Evolutionary conservation across 2,329 filamentous ascomycete genomes (phyloP).

Genomic region (Zelopaecilomyces penicillatus): DNA sequence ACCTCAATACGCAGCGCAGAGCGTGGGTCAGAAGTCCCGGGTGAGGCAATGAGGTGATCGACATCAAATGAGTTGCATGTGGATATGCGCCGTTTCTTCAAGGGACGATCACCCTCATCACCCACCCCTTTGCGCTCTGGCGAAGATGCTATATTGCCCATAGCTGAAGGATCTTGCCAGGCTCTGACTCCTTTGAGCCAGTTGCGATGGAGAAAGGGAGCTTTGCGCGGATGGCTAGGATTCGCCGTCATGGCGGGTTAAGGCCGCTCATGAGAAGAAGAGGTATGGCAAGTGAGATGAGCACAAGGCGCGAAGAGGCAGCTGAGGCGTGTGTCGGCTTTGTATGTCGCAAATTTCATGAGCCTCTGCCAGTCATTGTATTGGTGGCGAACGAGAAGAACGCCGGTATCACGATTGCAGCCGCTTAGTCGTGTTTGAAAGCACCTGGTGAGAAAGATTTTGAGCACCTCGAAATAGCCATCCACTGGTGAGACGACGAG

Average conservation of each 20-base stretch:
- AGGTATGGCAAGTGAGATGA: constrained; percentile 9
- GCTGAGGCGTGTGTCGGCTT: too few species aligned
- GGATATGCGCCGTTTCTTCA: constrained; percentile 43
- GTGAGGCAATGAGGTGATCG: constrained; percentile 25
- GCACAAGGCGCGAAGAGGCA: background rate
- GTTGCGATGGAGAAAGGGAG: constrained; percentile 48
- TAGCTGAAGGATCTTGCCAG: constrained; percentile 29
- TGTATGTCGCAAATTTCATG: background rate
- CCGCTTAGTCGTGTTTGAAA: background rate
- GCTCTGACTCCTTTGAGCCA: constrained; percentile 41
- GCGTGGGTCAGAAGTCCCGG: constrained; percentile 22
- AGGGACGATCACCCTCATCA: constrained; percentile 29
- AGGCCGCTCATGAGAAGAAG: constrained; percentile 15
- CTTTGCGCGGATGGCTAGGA: constrained; percentile 37
- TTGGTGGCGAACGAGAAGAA: constrained; percentile 1
- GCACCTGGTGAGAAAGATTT: background rate
- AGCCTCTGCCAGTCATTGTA: constrained; percentile 4
- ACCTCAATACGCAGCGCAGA: constrained; percentile 44
- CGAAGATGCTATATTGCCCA: constrained; percentile 36
- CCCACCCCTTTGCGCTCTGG: constrained; percentile 28
- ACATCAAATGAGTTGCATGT: constrained; percentile 26
- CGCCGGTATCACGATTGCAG: background rate
- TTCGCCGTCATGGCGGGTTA: constrained; percentile 39
- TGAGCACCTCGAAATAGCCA: background rate
- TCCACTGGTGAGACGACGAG: too few species aligned